phyloP scores from a whole-genome alignment of 2,329 filamentous ascomycete genomes.

The Colletotrichum destructivum region DNA sequence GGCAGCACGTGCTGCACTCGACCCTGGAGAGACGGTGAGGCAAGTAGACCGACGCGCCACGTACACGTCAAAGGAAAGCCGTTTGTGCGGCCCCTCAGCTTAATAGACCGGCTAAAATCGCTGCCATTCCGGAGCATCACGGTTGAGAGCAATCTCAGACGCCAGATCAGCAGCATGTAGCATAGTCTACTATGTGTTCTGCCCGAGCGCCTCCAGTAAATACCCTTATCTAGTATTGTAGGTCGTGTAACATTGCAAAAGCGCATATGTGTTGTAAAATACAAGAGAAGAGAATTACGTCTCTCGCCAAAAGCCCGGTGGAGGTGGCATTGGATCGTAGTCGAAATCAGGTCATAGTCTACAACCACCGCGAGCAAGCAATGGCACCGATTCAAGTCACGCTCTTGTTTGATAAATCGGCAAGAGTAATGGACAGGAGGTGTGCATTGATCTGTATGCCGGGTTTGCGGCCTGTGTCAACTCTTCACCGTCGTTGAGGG shows the following conservation, averaged over 20 bases:
- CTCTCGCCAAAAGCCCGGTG: neutral
- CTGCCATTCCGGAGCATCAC: neutral
- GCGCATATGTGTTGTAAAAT: neutral
- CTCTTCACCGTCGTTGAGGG: neutral
- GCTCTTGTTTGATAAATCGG: neutral
- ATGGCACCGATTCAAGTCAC: neutral
- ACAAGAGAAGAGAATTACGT: neutral
- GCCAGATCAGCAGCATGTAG: neutral
- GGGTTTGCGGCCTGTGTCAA: neutral
- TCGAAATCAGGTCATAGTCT: neutral
- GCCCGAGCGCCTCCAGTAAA: neutral
- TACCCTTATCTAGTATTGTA: neutral
- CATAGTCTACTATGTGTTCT: neutral
- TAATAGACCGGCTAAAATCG: neutral
- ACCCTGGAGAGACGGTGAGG: conserved; percentile 64
- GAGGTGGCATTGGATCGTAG: neutral
- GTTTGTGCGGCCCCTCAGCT: neutral
- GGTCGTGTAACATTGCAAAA: neutral
- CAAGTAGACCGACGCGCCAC: neutral
- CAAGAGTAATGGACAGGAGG: neutral
- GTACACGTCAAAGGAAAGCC: neutral
- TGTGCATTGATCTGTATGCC: neutral
- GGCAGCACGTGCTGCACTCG: conserved; percentile 83
- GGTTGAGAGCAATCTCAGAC: neutral
- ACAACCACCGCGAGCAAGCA: neutral